These are phyloP conservation scores for Aspergillus awamori DNA, from an alignment of 2,329 filamentous ascomycete genomes.

Conservation along the genomic window DNA sequence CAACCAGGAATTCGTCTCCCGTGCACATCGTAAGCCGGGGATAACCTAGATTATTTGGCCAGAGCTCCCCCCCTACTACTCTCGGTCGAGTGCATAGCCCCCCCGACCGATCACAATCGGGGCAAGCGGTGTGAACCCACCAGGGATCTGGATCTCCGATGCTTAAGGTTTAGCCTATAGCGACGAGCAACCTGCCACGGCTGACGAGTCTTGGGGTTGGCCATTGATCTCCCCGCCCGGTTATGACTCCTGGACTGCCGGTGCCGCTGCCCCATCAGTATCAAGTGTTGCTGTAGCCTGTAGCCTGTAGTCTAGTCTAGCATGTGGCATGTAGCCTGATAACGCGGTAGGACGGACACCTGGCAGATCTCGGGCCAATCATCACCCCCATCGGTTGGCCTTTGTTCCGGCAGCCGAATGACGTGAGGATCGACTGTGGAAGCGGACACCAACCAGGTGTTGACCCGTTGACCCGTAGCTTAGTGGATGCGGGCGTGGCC, in stretches of 20 bases:
- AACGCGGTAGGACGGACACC: not conserved
- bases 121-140: constrained; percentile 1
- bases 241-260: not conserved
- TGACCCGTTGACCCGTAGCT: constrained; percentile 5
- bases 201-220: not conserved
- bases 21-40: not conserved
- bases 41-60: not conserved
- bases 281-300: too few relatives aligned
- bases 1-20: too few relatives aligned
- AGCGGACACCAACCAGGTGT: constrained; percentile 7
- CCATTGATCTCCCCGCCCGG: too few relatives aligned
- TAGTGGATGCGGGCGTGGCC: not conserved
- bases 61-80: not conserved
- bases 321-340: not conserved
- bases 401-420: constrained; percentile 1
- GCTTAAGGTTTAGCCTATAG: constrained; percentile 4
- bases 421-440: constrained; percentile 13
- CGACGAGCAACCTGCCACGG: not conserved
- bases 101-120: not conserved
- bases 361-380: not conserved
- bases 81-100: not conserved
- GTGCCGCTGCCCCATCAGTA: too few relatives aligned
- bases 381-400: not conserved
- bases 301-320: too few relatives aligned
- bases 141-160: constrained; percentile 4